Percentiles rank a stretch among this genome's conserved stretches.
phyloP scores from a whole-genome alignment of 2,329 filamentous ascomycete genomes.

The Trichoderma citrinoviride region DNA sequence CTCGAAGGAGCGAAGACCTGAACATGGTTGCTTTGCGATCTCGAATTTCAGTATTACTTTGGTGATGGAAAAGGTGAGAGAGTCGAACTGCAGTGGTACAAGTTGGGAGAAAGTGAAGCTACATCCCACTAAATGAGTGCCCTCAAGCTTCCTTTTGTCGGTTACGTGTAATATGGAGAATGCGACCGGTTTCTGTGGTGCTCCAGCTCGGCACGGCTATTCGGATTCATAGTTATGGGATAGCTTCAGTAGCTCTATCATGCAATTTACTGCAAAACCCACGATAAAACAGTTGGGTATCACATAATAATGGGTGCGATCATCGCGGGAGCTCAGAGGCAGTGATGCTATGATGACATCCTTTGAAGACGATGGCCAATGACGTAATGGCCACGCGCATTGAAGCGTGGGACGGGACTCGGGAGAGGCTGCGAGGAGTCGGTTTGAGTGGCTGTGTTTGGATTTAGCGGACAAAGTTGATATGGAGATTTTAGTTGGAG shows the following conservation, averaged over 20 bases:
- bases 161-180: background rate
- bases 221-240: background rate
- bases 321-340: background rate
- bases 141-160: background rate
- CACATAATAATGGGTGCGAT: background rate
- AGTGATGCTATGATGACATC: slow-evolving; percentile 21
- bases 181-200: background rate
- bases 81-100: background rate
- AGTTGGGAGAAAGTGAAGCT: background rate
- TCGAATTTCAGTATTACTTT: too few relatives aligned
- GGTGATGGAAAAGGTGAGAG: too few relatives aligned
- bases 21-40: slow-evolving; percentile 34
- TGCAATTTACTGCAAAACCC: background rate
- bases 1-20: slow-evolving; percentile 27
- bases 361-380: background rate
- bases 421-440: background rate
- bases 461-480: too few relatives aligned
- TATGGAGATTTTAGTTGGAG: background rate
- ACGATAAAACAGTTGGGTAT: background rate
- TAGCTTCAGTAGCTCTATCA: background rate
- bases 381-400: slow-evolving; percentile 21
- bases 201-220: background rate
- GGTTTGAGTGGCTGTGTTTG: background rate
- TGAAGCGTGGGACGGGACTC: slow-evolving; percentile 2
- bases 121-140: background rate